Conservation (phyloP, 495 filamentous ascomycete species). For the Neurospora sp. region DNA sequence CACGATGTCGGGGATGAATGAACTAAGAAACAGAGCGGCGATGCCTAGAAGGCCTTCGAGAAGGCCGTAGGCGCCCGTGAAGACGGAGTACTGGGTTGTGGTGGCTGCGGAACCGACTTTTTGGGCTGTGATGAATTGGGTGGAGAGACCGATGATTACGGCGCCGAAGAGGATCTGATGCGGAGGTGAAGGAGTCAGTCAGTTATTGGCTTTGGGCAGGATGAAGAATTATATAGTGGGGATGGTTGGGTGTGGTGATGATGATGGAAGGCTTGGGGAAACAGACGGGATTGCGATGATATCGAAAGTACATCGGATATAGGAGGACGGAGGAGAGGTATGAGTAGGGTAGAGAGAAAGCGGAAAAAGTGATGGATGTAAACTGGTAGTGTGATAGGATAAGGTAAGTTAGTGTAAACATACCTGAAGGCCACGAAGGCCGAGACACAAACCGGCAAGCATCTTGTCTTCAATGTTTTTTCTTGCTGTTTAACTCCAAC, state of each 20-base stretch:
- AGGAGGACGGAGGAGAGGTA: too few relatives aligned
- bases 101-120: constrained; percentile 23
- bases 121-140: constrained; percentile 36
- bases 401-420: too few relatives aligned
- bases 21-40: constrained; percentile 26
- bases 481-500: not conserved
- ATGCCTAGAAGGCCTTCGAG: constrained; percentile 31
- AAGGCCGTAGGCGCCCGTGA: constrained; percentile 40
- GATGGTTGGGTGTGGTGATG: too few relatives aligned
- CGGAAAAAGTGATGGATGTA: too few relatives aligned
- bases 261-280: too few relatives aligned
- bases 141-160: constrained; percentile 38
- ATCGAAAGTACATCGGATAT: too few relatives aligned
- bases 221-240: too few relatives aligned
- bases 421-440: not conserved
- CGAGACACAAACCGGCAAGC: not conserved
- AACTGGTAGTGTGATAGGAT: too few relatives aligned
- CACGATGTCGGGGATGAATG: constrained; percentile 26
- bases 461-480: not conserved
- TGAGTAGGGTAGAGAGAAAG: too few relatives aligned
- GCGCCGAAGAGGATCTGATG: constrained; percentile 30
- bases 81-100: constrained; percentile 34
- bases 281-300: too few relatives aligned
- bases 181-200: too few relatives aligned
- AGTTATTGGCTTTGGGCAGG: too few relatives aligned